Evolutionary conservation across 225 moss, liverwort and hornwort species (phyloP).

Genomic region (Polytrichum commune): DNA sequence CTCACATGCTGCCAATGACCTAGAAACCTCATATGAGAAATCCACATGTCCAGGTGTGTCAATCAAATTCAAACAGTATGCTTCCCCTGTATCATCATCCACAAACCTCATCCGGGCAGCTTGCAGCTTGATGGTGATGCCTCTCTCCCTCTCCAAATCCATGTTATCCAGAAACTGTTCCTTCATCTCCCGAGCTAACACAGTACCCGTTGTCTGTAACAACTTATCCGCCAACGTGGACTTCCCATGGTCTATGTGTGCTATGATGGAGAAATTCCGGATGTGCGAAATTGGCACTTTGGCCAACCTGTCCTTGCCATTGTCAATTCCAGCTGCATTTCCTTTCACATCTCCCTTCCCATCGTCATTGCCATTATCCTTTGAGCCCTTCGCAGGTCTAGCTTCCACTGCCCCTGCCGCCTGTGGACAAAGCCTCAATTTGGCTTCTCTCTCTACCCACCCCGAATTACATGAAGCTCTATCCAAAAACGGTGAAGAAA

Average conservation of each 20-base stretch:
- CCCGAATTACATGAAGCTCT: constrained; percentile 48
- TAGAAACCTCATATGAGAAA: constrained; percentile 96
- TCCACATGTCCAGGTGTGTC: constrained; percentile 98
- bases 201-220: constrained; percentile 88
- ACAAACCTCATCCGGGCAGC: constrained; percentile 95
- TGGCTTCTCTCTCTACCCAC: constrained; percentile 28
- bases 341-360: constrained; percentile 17
- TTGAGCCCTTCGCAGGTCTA: constrained; percentile 34
- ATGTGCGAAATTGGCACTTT: constrained; percentile 85
- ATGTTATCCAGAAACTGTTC: constrained; percentile 97
- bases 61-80: constrained; percentile 91
- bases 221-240: constrained; percentile 97
- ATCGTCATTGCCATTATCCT: constrained; percentile 29
- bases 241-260: constrained; percentile 97
- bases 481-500: constrained; percentile 31
- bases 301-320: constrained; percentile 58
- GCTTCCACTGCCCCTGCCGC: constrained; percentile 54
- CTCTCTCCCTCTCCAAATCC: constrained; percentile 96
- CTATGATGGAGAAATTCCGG: constrained; percentile 95
- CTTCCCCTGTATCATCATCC: constrained; percentile 62
- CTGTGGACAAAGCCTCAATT: constrained; percentile 27
- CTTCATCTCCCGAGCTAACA: constrained; percentile 94
- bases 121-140: constrained; percentile 99
- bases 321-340: constrained; percentile 15
- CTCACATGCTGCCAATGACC: constrained; percentile 97